Percentiles rank a stretch among this genome's conserved stretches.
Evolutionary conservation across 2,329 filamentous ascomycete genomes (phyloP).

Genomic region (Cryphonectria radicalis): DNA sequence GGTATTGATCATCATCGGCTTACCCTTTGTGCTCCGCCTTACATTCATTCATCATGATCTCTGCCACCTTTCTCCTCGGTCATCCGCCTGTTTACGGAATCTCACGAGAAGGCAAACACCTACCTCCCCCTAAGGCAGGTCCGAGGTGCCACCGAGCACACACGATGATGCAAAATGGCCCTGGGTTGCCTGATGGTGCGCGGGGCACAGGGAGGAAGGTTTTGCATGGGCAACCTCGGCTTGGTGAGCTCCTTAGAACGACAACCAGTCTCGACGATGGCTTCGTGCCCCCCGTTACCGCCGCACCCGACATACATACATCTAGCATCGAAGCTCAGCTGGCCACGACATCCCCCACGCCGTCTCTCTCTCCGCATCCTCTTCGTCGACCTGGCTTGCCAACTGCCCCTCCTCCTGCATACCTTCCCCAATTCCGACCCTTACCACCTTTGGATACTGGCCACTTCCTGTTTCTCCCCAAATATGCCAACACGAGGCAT

Average conservation of each 20-base stretch:
- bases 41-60: neutral
- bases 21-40: neutral
- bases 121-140: neutral
- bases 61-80: neutral
- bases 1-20: neutral
- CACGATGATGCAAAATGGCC: neutral
- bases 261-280: neutral
- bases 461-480: neutral
- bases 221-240: neutral
- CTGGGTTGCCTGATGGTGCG: neutral
- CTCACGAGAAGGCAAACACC: neutral
- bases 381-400: neutral
- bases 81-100: neutral
- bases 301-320: neutral
- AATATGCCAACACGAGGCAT: neutral
- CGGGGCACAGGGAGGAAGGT: neutral
- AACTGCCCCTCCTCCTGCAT: neutral
- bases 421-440: neutral
- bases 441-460: neutral
- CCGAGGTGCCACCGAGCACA: neutral
- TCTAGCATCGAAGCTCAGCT: neutral
- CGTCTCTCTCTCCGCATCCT: neutral
- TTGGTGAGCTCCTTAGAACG: neutral
- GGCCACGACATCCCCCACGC: neutral
- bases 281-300: neutral